Base-by-base conservation (phyloP, 352 stramenopile genomes). In the Globisporangium irregulare region DNA sequence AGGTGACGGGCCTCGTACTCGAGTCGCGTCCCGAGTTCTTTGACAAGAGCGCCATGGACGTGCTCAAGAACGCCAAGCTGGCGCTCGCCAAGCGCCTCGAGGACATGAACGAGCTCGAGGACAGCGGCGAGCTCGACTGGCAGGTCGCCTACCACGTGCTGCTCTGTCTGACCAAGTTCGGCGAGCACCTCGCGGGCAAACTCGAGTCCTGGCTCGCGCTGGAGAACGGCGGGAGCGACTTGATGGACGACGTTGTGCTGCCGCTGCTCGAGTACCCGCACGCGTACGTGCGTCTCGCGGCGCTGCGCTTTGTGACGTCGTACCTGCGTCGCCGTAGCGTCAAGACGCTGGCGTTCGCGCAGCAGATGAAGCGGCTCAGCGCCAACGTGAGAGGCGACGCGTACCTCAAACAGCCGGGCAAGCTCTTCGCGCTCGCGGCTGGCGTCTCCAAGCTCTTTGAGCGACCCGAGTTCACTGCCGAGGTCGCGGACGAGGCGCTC, bases 221-320 rank as follows among this genome's bases (percentile, higher is more conserved):
- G 18, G 50, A 72, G 65, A 22, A 59, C 43, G 6, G 73, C 66
- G 55, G 55, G 54, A 56, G 64, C 64, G 62, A 69, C 9, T 82
- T 92, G 41, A 24, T 91, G 22, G 77, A 89, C 50, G 67, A 70
- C 15, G 74, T 91, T 4, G 73, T 85, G 43, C 70, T 91, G 18
- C 73, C 77, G 22, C 64, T 95, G 38, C 69, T 92, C 46, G 78
- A 89, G 64, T 95, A 90, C 64, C 90, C 89, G 0, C 90, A 97
- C 62, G 78, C 76, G 5, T 81, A 80, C 71, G 89, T 97, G 65
- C 88, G 88, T 51, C 73, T 90, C 14, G 71, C 80, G 4, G 79
- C 86, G 15, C 68, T 90, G 18, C 72, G 74, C 24, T 70, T 93
- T 41, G 25, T 95, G 55, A 83, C 70, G 25, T 90, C 86, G 64